Percentiles rank a stretch among this genome's conserved stretches.
Conservation (phyloP, 2,329 filamentous ascomycete species). For the Penicillium sp. region DNA sequence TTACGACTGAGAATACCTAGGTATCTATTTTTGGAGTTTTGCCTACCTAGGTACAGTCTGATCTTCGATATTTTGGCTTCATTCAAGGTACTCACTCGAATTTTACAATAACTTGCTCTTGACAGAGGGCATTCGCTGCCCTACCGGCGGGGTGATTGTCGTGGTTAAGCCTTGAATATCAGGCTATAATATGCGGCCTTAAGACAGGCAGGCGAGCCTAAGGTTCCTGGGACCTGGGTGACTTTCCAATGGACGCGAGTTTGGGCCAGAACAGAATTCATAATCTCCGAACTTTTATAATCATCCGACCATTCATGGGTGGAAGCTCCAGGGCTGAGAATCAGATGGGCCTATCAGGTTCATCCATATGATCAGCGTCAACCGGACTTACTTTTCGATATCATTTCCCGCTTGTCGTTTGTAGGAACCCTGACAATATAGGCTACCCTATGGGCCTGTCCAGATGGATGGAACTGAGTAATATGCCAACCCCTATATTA, state of each 20-base stretch:
- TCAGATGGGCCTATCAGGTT: background rate
- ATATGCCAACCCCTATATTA: background rate
- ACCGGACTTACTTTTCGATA: background rate
- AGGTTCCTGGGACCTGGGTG: background rate
- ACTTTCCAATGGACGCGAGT: background rate
- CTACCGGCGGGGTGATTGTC: background rate
- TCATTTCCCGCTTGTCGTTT: background rate
- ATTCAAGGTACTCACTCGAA: background rate
- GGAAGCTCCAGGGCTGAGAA: background rate
- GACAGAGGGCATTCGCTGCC: background rate
- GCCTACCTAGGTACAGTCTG: no score
- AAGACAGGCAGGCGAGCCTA: background rate
- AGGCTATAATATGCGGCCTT: background rate
- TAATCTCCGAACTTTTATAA: background rate
- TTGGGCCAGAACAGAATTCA: background rate
- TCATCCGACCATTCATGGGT: background rate
- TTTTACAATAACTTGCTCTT: background rate
- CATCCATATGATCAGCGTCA: background rate
- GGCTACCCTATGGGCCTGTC: no score
- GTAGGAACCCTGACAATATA: background rate
- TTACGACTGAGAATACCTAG: no score
- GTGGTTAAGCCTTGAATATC: background rate
- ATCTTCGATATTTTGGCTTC: no score
- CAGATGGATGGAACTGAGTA: no score
- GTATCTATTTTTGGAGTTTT: no score